phyloP scores from a whole-genome alignment of 2,329 filamentous ascomycete genomes.

The Talaromyces sp. region DNA sequence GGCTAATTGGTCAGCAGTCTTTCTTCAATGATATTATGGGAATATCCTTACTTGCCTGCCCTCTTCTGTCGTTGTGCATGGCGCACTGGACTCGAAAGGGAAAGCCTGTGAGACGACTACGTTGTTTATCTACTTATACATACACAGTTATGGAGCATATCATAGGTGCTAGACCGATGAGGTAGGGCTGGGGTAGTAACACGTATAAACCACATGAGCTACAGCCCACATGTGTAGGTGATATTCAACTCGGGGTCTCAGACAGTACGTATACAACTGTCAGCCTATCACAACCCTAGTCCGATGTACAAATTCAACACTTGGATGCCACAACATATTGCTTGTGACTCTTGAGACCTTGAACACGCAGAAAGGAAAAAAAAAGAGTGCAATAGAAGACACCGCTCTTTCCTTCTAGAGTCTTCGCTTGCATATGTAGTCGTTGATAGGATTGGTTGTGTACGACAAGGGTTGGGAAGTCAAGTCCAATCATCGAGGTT shows the following conservation, averaged over 20 bases:
- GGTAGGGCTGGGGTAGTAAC: neutral
- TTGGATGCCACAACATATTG: no score
- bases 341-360: no score
- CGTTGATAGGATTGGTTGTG: conserved; percentile 3
- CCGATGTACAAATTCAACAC: no score
- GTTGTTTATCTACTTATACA: neutral
- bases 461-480: neutral
- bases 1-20: no score
- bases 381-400: neutral
- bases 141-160: no score
- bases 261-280: no score
- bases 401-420: conserved; percentile 13
- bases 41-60: no score
- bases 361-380: neutral
- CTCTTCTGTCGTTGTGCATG: neutral
- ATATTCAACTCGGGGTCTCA: no score
- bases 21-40: no score
- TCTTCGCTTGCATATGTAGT: conserved; percentile 10
- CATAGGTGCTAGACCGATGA: no score
- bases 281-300: neutral
- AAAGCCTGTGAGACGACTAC: neutral
- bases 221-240: no score
- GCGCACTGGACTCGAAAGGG: neutral
- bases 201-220: neutral
- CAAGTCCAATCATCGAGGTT: neutral